Percentiles rank a stretch among this genome's conserved stretches.
phyloP scores from a whole-genome alignment of 2,329 filamentous ascomycete genomes.

The Rosellinia necatrix region DNA sequence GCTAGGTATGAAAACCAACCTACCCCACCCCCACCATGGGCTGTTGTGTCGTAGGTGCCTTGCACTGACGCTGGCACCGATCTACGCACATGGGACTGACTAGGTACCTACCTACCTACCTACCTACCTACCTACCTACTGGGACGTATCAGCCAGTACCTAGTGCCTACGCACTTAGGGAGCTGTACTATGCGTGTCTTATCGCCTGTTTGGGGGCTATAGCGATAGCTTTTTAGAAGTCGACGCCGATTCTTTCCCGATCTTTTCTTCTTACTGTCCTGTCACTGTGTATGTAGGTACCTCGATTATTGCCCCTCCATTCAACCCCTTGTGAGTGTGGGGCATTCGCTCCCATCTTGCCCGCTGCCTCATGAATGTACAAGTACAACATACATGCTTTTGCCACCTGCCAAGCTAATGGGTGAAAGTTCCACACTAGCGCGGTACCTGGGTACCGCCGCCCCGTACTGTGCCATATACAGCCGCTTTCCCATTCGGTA shows the following conservation, averaged over 20 bases:
- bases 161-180: no score
- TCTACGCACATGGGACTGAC: no score
- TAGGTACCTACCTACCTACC: background rate
- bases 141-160: no score
- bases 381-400: no score
- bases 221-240: no score
- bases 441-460: background rate
- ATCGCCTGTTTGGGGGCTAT: no score
- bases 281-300: conserved; percentile 22
- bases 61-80: no score
- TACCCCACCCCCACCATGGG: conserved; percentile 25
- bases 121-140: background rate
- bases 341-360: background rate
- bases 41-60: no score
- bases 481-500: conserved; percentile 25
- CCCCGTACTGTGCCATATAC: conserved; percentile 8
- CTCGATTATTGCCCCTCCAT: conserved; percentile 12
- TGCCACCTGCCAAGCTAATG: background rate
- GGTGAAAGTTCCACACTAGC: background rate
- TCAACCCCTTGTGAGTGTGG: background rate
- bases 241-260: conserved; percentile 8
- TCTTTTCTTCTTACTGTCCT: background rate
- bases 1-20: background rate
- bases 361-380: conserved; percentile 3
- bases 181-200: no score